Percentiles rank a stretch among this genome's conserved stretches.
Conservation (phyloP, 1,139 yeast genomes). For the Taphrina deformans region DNA sequence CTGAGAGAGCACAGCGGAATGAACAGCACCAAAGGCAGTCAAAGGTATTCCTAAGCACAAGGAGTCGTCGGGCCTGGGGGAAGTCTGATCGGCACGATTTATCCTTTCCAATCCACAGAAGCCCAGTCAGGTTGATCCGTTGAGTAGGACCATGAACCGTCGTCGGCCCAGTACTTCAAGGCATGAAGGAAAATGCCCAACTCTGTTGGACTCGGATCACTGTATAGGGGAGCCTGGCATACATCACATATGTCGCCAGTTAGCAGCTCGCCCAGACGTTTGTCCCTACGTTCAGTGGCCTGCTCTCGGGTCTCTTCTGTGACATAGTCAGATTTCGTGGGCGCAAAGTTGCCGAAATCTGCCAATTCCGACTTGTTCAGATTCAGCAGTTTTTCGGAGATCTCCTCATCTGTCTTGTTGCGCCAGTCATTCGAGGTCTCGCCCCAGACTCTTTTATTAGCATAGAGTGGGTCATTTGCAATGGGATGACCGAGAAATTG, state of each 20-base stretch:
- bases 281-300: slow-evolving; percentile 32
- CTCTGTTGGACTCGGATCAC: slow-evolving; percentile 87
- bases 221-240: slow-evolving; percentile 72
- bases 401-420: slow-evolving; percentile 52
- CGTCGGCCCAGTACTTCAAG: slow-evolving; percentile 57
- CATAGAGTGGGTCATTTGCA: slow-evolving; percentile 89
- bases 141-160: slow-evolving; percentile 67
- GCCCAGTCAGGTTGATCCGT: slow-evolving; percentile 92
- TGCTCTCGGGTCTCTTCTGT: slow-evolving; percentile 28
- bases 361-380: slow-evolving; percentile 72
- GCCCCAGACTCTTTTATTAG: slow-evolving; percentile 73
- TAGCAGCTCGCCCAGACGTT: slow-evolving; percentile 57
- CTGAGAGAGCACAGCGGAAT: too few relatives aligned
- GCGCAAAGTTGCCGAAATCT: slow-evolving; percentile 55
- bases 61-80: too few relatives aligned
- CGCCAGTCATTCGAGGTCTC: slow-evolving; percentile 57
- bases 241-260: slow-evolving; percentile 60
- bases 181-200: slow-evolving; percentile 91
- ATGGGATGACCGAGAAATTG: slow-evolving; percentile 87
- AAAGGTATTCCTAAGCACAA: too few relatives aligned
- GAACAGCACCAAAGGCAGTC: too few relatives aligned
- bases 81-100: background rate
- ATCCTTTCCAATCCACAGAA: slow-evolving; percentile 12
- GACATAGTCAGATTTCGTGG: slow-evolving; percentile 37
- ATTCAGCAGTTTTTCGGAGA: slow-evolving; percentile 55